Base-by-base conservation (phyloP, 345 rosid species). In the Aquilaria malaccensis region DNA sequence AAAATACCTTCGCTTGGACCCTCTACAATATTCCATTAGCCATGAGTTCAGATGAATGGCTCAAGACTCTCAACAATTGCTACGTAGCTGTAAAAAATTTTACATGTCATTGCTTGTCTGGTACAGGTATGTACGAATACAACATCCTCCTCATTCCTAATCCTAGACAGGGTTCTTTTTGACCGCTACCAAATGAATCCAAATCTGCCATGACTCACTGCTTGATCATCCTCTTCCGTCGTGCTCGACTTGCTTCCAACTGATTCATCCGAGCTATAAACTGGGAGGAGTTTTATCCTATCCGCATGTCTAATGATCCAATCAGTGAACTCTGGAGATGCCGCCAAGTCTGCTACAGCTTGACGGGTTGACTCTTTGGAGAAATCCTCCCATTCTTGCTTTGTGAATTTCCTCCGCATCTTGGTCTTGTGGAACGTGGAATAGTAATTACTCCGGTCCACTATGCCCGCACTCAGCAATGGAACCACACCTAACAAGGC, bases 251-350 rank as follows among this genome's bases (percentile, higher is more conserved):
- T 86, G 62, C 97, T 94, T 58, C 69, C 85, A 13, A 77, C 66
- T 6, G 62, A 67, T 55, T 82, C 91, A 3, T 85, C 92, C 1
- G 85, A 81, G 49, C 76, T 65, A 59, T 81, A 83, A 62, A 73
- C 59, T 0, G 88, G 82, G 56, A 80, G 70, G 65, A 94, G 68
- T 58, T 81, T 77, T 65, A 90, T 82, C 59, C 93, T 66, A 51
- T 81, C 91, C 9, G 96, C 91, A 58, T 82, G 80, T 52, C 86
- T 80, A 2, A 88, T 67, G 62, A 88, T 59, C 97, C 99, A 94
- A 58, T 79, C 77, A 0, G 87, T 60, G 70, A 86, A 86, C 45
- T 85, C 89, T 12, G 96, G 89, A 37, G 95, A 83, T 47, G 95
- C 82, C 50, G 84, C 68, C 79, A 87, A 65, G 43, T 79, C 86